phyloP scores from a whole-genome alignment of 2,329 filamentous ascomycete genomes.

The Furcasterigmium sp. region DNA sequence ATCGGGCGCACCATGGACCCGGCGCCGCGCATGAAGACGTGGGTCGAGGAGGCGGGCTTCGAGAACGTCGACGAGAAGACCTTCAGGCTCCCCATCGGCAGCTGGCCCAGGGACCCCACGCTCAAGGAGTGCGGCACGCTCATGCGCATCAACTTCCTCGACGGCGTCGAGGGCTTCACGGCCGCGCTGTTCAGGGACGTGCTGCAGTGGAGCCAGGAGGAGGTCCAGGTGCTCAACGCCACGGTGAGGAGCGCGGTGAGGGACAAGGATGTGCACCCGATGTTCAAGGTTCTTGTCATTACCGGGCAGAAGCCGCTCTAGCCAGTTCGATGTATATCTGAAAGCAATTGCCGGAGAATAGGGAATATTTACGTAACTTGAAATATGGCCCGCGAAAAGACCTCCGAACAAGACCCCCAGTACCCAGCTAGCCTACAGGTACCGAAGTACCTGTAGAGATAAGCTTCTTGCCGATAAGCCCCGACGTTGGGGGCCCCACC shows the following conservation, averaged over 20 bases:
- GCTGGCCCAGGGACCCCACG: constrained; percentile 32
- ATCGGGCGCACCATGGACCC: constrained; percentile 24
- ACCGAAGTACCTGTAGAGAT: too few relatives aligned
- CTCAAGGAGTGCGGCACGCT: constrained; percentile 32
- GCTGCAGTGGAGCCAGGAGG: constrained; percentile 17
- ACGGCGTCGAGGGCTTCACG: constrained; percentile 14
- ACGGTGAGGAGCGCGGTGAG: constrained; percentile 18
- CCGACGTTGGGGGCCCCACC: too few relatives aligned
- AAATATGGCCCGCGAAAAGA: too few relatives aligned
- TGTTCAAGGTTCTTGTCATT: constrained; percentile 23
- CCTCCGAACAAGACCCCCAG: too few relatives aligned
- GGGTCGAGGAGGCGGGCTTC: constrained; percentile 24
- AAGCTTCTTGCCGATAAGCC: too few relatives aligned
- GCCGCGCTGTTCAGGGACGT: constrained; percentile 20
- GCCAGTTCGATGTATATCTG: too few relatives aligned
- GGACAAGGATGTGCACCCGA: constrained; percentile 21
- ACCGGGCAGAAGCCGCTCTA: constrained; percentile 23
- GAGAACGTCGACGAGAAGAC: constrained; percentile 18
- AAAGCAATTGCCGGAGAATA: too few relatives aligned
- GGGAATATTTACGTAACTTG: too few relatives aligned
- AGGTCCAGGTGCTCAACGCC: constrained; percentile 18
- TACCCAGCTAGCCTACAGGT: too few relatives aligned
- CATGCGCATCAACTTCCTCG: constrained; percentile 14
- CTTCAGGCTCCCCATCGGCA: constrained; percentile 23
- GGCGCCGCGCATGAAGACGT: constrained; percentile 14